These are phyloP conservation scores for Begonia loranthoides DNA, from an alignment of 306 rosid species.

Conservation along the genomic window DNA sequence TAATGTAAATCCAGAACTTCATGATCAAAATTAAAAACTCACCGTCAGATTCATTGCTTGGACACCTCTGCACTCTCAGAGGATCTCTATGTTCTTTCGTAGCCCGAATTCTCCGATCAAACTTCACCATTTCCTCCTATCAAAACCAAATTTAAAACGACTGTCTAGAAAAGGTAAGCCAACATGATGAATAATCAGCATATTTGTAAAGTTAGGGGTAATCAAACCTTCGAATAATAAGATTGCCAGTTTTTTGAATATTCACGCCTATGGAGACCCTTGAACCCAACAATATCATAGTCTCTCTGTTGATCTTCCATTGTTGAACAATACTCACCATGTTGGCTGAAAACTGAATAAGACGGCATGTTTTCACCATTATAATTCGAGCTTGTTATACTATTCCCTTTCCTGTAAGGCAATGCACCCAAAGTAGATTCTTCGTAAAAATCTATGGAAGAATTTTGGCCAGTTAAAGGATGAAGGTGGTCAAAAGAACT, in stretches of 20 bases:
- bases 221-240: constrained; percentile 37
- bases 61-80: constrained; percentile 35
- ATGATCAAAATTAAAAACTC: constrained; percentile 36
- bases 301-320: constrained; percentile 27
- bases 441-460: constrained; percentile 50
- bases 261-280: constrained; percentile 34
- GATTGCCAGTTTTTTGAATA: constrained; percentile 25
- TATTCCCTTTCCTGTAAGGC: constrained; percentile 34
- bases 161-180: too few species aligned
- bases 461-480: constrained; percentile 37
- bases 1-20: too few species aligned
- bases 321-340: constrained; percentile 41
- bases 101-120: constrained; percentile 30
- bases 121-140: constrained; percentile 17
- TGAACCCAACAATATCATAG: constrained; percentile 28
- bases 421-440: constrained; percentile 38
- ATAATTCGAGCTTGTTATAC: constrained; percentile 34
- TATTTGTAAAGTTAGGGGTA: too few species aligned
- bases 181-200: too few species aligned
- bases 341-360: constrained; percentile 38
- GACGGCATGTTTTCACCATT: constrained; percentile 38
- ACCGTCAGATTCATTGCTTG: constrained; percentile 47
- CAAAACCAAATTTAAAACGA: too few species aligned
- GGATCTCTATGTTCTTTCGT: constrained; percentile 24
- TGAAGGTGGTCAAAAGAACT: constrained; percentile 16